Evolutionary conservation across 2,329 filamentous ascomycete species (phyloP).

Genomic region (Colletotrichum abscissum): DNA sequence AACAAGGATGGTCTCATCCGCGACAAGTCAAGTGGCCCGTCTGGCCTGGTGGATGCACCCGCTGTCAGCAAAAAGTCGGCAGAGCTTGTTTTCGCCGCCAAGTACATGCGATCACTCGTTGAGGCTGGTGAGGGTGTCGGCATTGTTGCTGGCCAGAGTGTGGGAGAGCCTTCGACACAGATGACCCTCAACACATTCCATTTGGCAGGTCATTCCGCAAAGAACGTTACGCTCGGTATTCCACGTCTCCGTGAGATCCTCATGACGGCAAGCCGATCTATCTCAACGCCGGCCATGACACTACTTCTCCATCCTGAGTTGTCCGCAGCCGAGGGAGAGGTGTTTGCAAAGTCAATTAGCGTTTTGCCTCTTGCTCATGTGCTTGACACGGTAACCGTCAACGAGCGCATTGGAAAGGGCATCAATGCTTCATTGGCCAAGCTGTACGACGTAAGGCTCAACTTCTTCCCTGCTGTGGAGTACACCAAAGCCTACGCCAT

Average conservation of each 20-base stretch:
- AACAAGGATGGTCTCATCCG: conserved; percentile 71
- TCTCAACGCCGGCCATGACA: conserved; percentile 92
- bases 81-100: conserved; percentile 86
- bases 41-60: conserved; percentile 47
- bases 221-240: conserved; percentile 99
- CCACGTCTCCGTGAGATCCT: conserved; percentile 96
- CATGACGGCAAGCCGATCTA: conserved; percentile 93
- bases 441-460: conserved; percentile 83
- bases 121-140: conserved; percentile 97
- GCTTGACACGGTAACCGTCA: conserved; percentile 82
- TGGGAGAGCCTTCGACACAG: conserved; percentile 97
- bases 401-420: conserved; percentile 82
- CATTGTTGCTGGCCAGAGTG: conserved; percentile 95
- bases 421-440: conserved; percentile 78
- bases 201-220: conserved; percentile 96
- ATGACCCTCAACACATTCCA: conserved; percentile 99
- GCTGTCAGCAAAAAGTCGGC: conserved; percentile 76
- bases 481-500: conserved; percentile 91
- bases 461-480: conserved; percentile 86
- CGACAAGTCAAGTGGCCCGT: conserved; percentile 51
- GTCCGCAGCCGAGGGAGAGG: conserved; percentile 73
- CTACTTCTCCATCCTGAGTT: conserved; percentile 81
- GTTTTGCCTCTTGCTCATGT: conserved; percentile 86
- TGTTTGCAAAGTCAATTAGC: conserved; percentile 93
- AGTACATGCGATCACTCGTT: conserved; percentile 91